Evolutionary conservation across 2,329 filamentous ascomycete species (phyloP).

Genomic region (Neopestalotiopsis sp.): DNA sequence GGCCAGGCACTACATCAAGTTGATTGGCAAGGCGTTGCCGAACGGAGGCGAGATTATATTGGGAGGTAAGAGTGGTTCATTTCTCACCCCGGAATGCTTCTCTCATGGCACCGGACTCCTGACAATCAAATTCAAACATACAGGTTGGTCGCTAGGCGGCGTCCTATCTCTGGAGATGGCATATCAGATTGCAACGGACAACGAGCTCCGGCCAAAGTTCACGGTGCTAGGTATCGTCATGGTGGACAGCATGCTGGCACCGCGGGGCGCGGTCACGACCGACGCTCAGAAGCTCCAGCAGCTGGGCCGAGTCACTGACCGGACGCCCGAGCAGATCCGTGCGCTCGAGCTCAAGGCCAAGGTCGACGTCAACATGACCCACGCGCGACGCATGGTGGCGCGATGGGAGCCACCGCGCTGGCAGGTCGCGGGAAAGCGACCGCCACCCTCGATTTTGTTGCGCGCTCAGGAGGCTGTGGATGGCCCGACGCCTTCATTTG

Average conservation of each 20-base stretch:
- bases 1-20: slow-evolving; percentile 54
- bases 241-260: slow-evolving; percentile 55
- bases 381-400: slow-evolving; percentile 37
- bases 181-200: slow-evolving; percentile 43
- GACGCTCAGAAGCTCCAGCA: slow-evolving; percentile 21
- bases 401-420: slow-evolving; percentile 34
- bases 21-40: slow-evolving; percentile 48
- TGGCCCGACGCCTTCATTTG: slow-evolving; percentile 34
- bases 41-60: slow-evolving; percentile 50
- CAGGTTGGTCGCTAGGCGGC: slow-evolving; percentile 61
- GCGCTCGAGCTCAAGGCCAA: slow-evolving; percentile 37
- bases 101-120: background rate
- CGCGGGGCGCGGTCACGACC: slow-evolving; percentile 23
- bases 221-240: slow-evolving; percentile 56
- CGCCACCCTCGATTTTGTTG: slow-evolving; percentile 51
- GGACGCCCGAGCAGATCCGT: slow-evolving; percentile 32
- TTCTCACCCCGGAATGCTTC: background rate
- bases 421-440: slow-evolving; percentile 25
- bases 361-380: slow-evolving; percentile 38
- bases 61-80: slow-evolving; percentile 42
- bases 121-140: background rate
- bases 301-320: slow-evolving; percentile 34
- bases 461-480: slow-evolving; percentile 49
- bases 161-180: slow-evolving; percentile 57
- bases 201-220: slow-evolving; percentile 35